A percentile compares a stretch with the other conserved stretches of the same genome.
Evolutionary conservation across 345 rosid species (phyloP).

Genomic region (Salix koriyanagi): DNA sequence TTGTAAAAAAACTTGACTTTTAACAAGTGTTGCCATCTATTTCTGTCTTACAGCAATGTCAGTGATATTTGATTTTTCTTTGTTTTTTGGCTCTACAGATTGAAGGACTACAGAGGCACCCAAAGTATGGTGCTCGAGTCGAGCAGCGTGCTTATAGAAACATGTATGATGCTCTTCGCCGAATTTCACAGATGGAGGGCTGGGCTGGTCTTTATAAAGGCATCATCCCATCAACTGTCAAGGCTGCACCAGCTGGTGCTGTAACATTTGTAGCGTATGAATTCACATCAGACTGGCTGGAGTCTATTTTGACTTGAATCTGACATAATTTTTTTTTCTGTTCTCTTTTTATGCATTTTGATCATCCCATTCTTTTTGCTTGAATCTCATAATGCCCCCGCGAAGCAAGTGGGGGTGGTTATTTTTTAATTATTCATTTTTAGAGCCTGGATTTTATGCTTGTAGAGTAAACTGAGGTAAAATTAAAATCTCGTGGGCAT

Average conservation of each 20-base stretch:
- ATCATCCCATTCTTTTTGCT: constrained; percentile 25
- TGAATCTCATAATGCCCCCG: not conserved
- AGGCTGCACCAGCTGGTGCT: constrained; percentile 99
- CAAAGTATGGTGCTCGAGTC: constrained; percentile 78
- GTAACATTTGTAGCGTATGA: constrained; percentile 90
- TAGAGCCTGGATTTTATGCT: not conserved
- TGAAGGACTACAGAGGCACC: constrained; percentile 86
- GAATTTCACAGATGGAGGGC: constrained; percentile 61
- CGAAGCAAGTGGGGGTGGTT: not conserved
- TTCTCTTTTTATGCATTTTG: constrained; percentile 3
- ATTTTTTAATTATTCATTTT: not conserved
- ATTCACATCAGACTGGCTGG: constrained; percentile 74
- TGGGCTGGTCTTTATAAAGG: constrained; percentile 96
- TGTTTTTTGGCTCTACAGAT: constrained; percentile 44
- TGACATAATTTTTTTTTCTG: constrained; percentile 7
- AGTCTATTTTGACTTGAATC: constrained; percentile 50
- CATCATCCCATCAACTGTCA: constrained; percentile 79
- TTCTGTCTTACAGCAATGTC: not conserved
- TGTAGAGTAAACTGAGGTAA: not conserved
- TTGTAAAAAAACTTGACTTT: not conserved
- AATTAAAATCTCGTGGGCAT: not conserved
- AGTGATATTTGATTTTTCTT: not conserved
- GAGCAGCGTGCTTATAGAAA: constrained; percentile 68
- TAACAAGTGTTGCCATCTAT: not conserved
- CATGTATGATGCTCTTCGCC: constrained; percentile 68